Conservation (phyloP, 345 rosid species). For the Eucalyptus dawsonii region DNA sequence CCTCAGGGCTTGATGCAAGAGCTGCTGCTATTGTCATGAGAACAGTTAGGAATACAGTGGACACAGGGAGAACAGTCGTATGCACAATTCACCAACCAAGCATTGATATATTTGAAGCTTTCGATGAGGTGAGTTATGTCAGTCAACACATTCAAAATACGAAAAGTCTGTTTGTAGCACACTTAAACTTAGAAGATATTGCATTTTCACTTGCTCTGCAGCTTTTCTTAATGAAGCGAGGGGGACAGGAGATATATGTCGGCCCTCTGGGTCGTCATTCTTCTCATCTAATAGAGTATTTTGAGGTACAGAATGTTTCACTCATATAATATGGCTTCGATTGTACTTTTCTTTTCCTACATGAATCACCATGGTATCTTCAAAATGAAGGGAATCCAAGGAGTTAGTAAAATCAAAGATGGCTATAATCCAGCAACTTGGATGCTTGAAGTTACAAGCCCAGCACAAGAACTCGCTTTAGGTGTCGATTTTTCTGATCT, state of each 20-base stretch:
- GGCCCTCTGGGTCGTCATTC: slow-evolving; percentile 40
- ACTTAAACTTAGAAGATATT: neutral
- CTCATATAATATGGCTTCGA: neutral
- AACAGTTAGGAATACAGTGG: neutral
- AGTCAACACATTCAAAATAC: neutral
- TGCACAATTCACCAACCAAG: neutral
- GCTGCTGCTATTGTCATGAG: neutral
- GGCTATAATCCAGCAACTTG: too few species aligned
- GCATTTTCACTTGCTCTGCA: neutral
- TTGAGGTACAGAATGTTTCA: slow-evolving; percentile 16
- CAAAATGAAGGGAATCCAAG: slow-evolving; percentile 14
- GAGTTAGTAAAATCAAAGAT: slow-evolving; percentile 22
- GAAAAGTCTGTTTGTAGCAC: neutral
- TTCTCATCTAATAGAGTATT: slow-evolving; percentile 19
- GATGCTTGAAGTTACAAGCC: too few species aligned
- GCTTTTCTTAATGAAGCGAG: slow-evolving; percentile 31
- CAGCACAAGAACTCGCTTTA: too few species aligned
- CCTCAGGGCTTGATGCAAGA: neutral
- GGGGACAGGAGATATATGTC: slow-evolving; percentile 22
- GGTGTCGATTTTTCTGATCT: too few species aligned
- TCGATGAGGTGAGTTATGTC: neutral
- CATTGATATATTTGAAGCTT: neutral
- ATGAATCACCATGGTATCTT: neutral
- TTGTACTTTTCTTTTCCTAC: neutral
- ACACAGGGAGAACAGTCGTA: neutral